Evolutionary conservation across 2,329 filamentous ascomycete species (phyloP), one percentile per base, ranked within the genome.

Genomic region (Fusarium newnesense): DNA sequence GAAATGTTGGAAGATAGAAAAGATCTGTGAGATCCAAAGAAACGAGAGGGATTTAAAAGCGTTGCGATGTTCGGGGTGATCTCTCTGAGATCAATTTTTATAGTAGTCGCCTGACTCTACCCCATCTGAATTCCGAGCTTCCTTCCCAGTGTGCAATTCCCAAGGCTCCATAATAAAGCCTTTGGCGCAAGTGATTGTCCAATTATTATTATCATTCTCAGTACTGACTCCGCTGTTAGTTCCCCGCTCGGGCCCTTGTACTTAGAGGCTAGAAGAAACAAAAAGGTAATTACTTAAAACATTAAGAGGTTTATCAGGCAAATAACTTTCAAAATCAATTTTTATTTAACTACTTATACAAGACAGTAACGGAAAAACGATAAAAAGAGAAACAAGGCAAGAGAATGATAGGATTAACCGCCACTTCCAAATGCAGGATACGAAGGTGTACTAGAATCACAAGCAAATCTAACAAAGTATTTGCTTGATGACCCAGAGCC

Each of bases 401-500:
- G 4, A 9, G 16, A 26, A 1, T 21, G 10, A 13, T 1, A 6
- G 9, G 7, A 15, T 54, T 34, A 60, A 34, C 46, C 58, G 11
- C 58, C 58, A 7, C 4, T n/a, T 54, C 58, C 58, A 42, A 54
- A 60, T 40, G 58, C 58, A 28, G 58, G 58, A 8, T 26, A 60
- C 9, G 21, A 18, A 9, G 58, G 36, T 8, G 58, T 60, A 32
- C 13, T 54, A 24, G 32, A 39, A 8, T 60, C 58, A 10, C 58
- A 60, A 54, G 58, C 58, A 40, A 28, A 60, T n/a, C 58, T 54
- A 15, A 60, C 28, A 42, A 60, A 56, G 58, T 60, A 60, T 40
- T 54, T 26, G 18, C 46, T 60, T 2, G 46, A 54, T 1, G 58
- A 60, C 2, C 58, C 58, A 54, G 58, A 54, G n/a, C 36, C 28